Base-by-base conservation (phyloP, 768 basidiomycete species). In the Tubosaeta brunneosetosa region DNA sequence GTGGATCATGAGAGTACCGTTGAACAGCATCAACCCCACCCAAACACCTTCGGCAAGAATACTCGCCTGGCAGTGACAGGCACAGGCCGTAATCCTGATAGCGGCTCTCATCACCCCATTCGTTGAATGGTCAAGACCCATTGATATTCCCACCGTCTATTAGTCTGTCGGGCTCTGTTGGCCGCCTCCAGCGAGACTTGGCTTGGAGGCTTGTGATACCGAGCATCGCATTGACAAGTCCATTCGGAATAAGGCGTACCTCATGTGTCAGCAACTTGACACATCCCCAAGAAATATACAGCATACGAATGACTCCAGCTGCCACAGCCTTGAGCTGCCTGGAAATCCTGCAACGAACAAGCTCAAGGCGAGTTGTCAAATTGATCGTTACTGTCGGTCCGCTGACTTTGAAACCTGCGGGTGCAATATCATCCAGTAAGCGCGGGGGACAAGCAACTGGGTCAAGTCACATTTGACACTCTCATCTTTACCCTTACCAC, bases 361-460 rank as follows among this genome's bases (percentile, higher is more conserved):
- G 25, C 12, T 26, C 17, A 37, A 47, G 29, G 43, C 14, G 36
- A 56, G 46, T 53, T 32, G 50, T 7, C 55, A 53, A 47, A 44
- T 40, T 36, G 51, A 53, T 51, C 44, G 38, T 53, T 53, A 33
- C 31, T 49, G 27, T 6, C 3, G 12, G 31, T 37, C 49, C 60
- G 62, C 62, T 66, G 64, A 63, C 61, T 65, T 63, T 63, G 22
- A 37, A 65, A 65, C 43, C 26, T 31, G 57, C 64, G 63, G 63
- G 44, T 52, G 3, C 45, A 56, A 36, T 48, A 33, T 32, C 36
- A 25, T 55, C 47, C 53, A 57, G 45, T 42, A 44, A 36, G 46
- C 46, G 44, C 50, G 50, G 46, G 56, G 51, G 56, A 54, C 51
- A 33, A 55, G 44, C 27, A 49, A 36, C 12, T 52, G 26, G 47